phyloP scores from a whole-genome alignment of 2,329 filamentous ascomycete genomes.

The Colletotrichum limetticola region DNA sequence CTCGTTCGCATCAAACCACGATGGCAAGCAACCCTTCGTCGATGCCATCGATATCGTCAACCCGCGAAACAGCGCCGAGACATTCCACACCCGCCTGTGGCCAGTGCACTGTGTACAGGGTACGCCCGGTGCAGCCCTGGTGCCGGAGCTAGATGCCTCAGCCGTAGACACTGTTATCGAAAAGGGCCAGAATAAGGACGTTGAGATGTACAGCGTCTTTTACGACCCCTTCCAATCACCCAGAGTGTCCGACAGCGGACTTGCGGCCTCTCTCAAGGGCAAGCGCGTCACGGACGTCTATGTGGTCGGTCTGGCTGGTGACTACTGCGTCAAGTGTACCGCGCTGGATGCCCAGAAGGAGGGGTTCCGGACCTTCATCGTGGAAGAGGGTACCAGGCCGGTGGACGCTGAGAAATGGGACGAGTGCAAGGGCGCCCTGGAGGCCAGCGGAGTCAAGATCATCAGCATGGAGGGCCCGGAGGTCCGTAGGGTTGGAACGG shows the following conservation, averaged over 20 bases:
- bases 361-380: constrained; percentile 80
- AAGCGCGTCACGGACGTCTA: constrained; percentile 80
- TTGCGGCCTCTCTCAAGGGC: constrained; percentile 67
- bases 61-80: constrained; percentile 70
- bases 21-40: constrained; percentile 72
- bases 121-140: constrained; percentile 77
- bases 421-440: constrained; percentile 63
- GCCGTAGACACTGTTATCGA: constrained; percentile 75
- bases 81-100: constrained; percentile 80
- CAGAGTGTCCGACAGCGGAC: constrained; percentile 68
- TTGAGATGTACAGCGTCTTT: constrained; percentile 97
- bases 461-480: constrained; percentile 67
- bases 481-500: constrained; percentile 57
- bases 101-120: constrained; percentile 87
- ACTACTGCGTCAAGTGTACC: constrained; percentile 89
- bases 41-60: constrained; percentile 74
- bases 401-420: constrained; percentile 74
- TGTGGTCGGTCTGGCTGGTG: constrained; percentile 85
- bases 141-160: constrained; percentile 73
- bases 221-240: constrained; percentile 79
- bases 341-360: constrained; percentile 80
- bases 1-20: constrained; percentile 88
- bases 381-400: constrained; percentile 81
- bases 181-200: constrained; percentile 78
- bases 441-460: constrained; percentile 69